Base-by-base conservation (phyloP, 2,329 filamentous ascomycete genomes). In the Venturia nashicola region DNA sequence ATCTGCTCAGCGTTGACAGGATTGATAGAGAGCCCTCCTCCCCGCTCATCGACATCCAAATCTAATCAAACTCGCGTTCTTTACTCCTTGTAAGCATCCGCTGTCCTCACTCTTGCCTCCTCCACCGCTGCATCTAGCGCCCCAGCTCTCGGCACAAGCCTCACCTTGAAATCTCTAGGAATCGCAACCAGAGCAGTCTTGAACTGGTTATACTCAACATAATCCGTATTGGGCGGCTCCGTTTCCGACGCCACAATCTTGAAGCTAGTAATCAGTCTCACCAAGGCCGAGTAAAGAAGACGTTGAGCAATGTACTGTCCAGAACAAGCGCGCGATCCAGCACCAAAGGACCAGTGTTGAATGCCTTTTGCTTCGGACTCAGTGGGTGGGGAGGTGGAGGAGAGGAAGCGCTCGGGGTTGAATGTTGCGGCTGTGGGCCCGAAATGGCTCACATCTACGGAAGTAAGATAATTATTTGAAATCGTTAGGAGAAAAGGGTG, bases 121-220 rank as follows among this genome's bases (percentile, higher is more conserved):
- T 23, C 51, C 44, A 63, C 2, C 5, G 18, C 40, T 32, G 27
- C 48, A n/a, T 57, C 61, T n/a, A 57, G 12, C 9, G 32, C 20
- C 3, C 20, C 48, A 67, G 83, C 80, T 57, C 83, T 74, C 0
- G 82, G 80, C 18, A 83, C 73, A n/a, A 86, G 70, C 68, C 75
- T 80, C 5, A 85, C 78, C 68, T 82, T 83, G 70, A 85, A 86
- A 55, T 83, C 78, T 55, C 78, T 72, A 0, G 83, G 83, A 61
- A 86, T 85, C 0, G 83, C 83, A 14, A 85, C 83, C 42, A 86
- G 68, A 0, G 83, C 83, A 1, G 78, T 80, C 72, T 85, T 85
- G 68, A 84, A 79, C 68, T 81, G 77, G 67, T 85, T 86, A 68
- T 85, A 85, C 5, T 86, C 82, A 5, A 85, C 79, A 66, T 85